A percentile compares a stretch with the other conserved stretches of the same genome.
These are phyloP conservation scores for Botrytis deweyae DNA, from an alignment of 2,329 filamentous ascomycete species.

Conservation along the genomic window DNA sequence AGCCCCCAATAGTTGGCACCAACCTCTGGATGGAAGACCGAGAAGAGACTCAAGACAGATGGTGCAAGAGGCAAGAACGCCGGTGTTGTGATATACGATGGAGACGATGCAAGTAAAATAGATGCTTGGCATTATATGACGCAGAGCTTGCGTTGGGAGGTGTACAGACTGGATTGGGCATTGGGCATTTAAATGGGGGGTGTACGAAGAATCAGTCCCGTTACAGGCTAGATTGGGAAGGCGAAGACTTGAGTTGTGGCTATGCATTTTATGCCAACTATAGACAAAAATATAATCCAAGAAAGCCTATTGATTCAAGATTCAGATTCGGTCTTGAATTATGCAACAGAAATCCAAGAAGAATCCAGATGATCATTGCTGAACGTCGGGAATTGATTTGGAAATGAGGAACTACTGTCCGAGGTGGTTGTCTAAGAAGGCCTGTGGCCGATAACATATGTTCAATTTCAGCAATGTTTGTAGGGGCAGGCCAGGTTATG, in stretches of 20 bases:
- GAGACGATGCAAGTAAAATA: no score
- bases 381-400: background rate
- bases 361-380: no score
- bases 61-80: slow-evolving; percentile 1
- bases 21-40: slow-evolving; percentile 22
- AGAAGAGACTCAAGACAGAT: slow-evolving; percentile 21
- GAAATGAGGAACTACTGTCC: background rate
- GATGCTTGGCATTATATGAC: background rate
- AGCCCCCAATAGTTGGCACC: slow-evolving; percentile 30
- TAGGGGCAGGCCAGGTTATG: background rate
- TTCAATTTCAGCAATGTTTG: background rate
- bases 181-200: background rate
- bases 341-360: background rate
- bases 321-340: background rate
- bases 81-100: background rate
- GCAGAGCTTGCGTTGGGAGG: background rate
- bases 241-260: background rate
- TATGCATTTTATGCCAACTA: background rate
- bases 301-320: background rate
- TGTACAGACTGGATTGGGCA: background rate
- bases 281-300: background rate
- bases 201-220: background rate
- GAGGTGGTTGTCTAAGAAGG: background rate
- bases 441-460: background rate
- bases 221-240: background rate